phyloP scores from a whole-genome alignment of 1,284 basidiomycete species.

The Inonotus hispidus region DNA sequence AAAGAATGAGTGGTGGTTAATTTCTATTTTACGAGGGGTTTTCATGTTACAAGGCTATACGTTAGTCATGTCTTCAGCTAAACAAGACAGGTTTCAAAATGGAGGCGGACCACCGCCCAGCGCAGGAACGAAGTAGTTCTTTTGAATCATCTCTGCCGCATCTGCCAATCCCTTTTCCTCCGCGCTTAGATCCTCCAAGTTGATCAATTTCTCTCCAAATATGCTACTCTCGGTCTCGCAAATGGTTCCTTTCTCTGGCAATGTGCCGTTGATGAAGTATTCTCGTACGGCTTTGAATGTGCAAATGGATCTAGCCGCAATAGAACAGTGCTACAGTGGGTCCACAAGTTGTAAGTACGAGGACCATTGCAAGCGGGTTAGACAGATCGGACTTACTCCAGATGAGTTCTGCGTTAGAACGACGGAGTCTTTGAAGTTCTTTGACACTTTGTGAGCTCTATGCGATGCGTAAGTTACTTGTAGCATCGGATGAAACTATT shows the following conservation, averaged over 20 bases:
- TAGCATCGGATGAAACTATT: background rate
- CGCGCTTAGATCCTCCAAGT: too few relatives aligned
- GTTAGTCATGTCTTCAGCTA: too few relatives aligned
- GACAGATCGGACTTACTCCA: slow-evolving; percentile 18
- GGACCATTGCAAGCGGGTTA: background rate
- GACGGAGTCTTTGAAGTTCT: slow-evolving; percentile 21
- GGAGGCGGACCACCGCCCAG: background rate
- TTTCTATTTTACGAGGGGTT: too few relatives aligned
- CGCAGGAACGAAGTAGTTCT: slow-evolving; percentile 12
- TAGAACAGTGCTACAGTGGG: slow-evolving; percentile 18
- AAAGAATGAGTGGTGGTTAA: too few relatives aligned
- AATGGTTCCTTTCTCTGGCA: slow-evolving; percentile 18
- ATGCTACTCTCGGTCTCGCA: slow-evolving; percentile 16
- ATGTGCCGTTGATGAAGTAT: slow-evolving; percentile 19
- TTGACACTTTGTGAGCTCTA: slow-evolving; percentile 22
- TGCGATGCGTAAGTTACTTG: background rate
- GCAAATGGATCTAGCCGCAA: slow-evolving; percentile 18
- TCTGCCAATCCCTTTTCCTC: background rate
- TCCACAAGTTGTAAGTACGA: background rate
- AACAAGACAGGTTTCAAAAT: too few relatives aligned
- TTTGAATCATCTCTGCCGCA: slow-evolving; percentile 2
- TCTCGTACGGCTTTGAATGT: slow-evolving; percentile 16
- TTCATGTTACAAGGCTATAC: too few relatives aligned
- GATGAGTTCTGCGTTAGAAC: slow-evolving; percentile 23
- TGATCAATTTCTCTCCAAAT: slow-evolving; percentile 7